Conservation (phyloP, 2,329 filamentous ascomycete species). For the Xylariaceae sp. region DNA sequence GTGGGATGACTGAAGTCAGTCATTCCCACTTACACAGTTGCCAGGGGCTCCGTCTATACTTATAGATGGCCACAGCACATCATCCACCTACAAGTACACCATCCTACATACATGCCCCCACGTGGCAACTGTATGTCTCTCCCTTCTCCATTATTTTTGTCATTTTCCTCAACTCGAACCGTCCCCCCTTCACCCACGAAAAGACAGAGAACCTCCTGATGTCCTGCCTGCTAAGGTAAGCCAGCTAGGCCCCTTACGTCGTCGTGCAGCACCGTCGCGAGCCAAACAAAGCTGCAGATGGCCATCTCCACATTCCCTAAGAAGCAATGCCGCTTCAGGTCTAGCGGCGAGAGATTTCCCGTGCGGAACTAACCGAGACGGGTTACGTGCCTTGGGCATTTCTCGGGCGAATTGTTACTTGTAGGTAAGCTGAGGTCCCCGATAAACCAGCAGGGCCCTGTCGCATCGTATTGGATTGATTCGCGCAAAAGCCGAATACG, state of each 20-base stretch:
- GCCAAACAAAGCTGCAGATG: neutral
- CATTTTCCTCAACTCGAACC: neutral
- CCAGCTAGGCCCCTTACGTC: neutral
- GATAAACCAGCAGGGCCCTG: neutral
- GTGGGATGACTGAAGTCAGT: too few relatives aligned
- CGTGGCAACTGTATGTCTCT: too few relatives aligned
- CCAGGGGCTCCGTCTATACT: too few relatives aligned
- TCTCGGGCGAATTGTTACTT: too few relatives aligned
- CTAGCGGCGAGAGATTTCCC: neutral
- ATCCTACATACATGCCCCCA: too few relatives aligned
- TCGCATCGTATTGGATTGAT: neutral
- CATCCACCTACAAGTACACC: too few relatives aligned
- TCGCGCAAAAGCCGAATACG: neutral
- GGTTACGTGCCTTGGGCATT: neutral
- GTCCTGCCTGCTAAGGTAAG: neutral
- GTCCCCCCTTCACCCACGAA: neutral
- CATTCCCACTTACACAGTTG: too few relatives aligned
- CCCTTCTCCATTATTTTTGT: too few relatives aligned
- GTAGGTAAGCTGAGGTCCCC: too few relatives aligned
- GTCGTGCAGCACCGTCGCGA: neutral
- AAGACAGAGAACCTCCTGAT: too few relatives aligned
- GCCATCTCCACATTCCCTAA: conserved; percentile 15
- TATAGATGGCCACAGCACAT: too few relatives aligned
- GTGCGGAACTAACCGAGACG: neutral
- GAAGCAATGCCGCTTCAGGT: conserved; percentile 10